Evolutionary conservation across 2,329 filamentous ascomycete species (phyloP).

Genomic region (Colletotrichum sp.): DNA sequence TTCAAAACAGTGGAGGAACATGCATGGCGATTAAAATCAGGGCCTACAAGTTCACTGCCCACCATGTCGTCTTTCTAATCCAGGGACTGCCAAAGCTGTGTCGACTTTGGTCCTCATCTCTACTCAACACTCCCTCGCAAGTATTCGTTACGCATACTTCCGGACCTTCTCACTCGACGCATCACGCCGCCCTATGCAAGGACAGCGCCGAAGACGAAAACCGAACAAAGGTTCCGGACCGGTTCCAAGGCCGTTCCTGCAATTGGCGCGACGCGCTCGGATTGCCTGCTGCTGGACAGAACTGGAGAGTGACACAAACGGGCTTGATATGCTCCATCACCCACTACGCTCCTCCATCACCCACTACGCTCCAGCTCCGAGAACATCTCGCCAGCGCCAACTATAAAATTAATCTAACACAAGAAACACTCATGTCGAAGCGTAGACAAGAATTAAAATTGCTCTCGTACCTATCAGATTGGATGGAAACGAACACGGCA

Average conservation of each 20-base stretch:
- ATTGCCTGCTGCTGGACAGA: background rate
- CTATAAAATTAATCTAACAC: background rate
- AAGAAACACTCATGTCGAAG: background rate
- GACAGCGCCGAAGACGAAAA: fast-evolving
- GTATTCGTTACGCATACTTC: background rate
- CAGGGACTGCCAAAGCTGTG: too few relatives aligned
- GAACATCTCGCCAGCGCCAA: background rate
- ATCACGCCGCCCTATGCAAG: background rate
- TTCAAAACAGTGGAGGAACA: too few relatives aligned
- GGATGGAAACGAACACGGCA: background rate
- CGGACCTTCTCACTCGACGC: fast-evolving
- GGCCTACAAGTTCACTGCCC: fast-evolving
- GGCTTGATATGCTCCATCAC: background rate
- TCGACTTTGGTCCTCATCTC: too few relatives aligned
- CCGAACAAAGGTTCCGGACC: background rate
- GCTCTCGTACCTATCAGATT: too few relatives aligned
- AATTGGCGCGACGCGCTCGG: too few relatives aligned
- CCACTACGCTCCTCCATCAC: background rate
- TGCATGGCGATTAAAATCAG: too few relatives aligned
- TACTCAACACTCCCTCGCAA: background rate
- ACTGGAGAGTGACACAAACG: background rate
- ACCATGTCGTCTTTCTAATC: too few relatives aligned
- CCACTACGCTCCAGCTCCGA: background rate
- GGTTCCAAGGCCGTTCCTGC: background rate
- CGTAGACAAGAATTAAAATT: background rate